A percentile compares a stretch with the other conserved stretches of the same genome.
These are phyloP conservation scores for Coniferiporia sulphurascens DNA, from an alignment of 1,284 basidiomycete genomes.

Conservation along the genomic window DNA sequence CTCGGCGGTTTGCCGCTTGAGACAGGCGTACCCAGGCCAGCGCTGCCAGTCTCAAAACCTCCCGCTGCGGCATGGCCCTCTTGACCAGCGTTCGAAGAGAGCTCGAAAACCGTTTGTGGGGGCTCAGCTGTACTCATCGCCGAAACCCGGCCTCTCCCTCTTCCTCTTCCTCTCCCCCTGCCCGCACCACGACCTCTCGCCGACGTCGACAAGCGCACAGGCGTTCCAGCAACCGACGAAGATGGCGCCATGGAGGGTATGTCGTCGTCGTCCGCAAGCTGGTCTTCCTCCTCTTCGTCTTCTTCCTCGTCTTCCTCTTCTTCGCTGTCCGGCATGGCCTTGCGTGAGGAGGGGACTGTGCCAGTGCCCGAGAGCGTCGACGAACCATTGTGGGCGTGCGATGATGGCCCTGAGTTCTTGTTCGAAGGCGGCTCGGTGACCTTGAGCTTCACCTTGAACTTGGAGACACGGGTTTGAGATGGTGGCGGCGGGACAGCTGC, in stretches of 20 bases:
- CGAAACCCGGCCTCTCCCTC: constrained; percentile 9
- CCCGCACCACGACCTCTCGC: constrained; percentile 17
- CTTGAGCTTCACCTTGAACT: constrained; percentile 47
- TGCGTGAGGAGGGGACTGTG: not conserved
- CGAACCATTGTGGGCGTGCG: not conserved
- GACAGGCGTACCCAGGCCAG: constrained; percentile 11
- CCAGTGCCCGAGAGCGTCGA: not conserved
- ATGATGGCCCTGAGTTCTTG: not conserved
- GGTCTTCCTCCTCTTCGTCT: constrained; percentile 58
- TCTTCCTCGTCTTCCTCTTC: constrained; percentile 52
- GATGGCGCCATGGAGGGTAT: constrained; percentile 30
- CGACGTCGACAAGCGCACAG: constrained; percentile 24
- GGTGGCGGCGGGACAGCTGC: constrained; percentile 24
- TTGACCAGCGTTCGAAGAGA: constrained; percentile 15
- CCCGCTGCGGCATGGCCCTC: constrained; percentile 20
- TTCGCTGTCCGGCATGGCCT: not conserved
- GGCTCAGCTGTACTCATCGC: constrained; percentile 15
- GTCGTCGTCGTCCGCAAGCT: constrained; percentile 69
- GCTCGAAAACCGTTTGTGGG: constrained; percentile 21
- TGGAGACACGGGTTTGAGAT: constrained; percentile 29
- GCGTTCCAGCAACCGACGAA: constrained; percentile 23
- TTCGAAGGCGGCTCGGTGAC: constrained; percentile 31
- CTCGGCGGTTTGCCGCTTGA: constrained; percentile 25
- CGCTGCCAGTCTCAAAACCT: constrained; percentile 24
- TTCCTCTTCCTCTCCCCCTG: constrained; percentile 12